phyloP scores from a whole-genome alignment of 2,329 filamentous ascomycete species.

The Neofusicoccum laricinum region DNA sequence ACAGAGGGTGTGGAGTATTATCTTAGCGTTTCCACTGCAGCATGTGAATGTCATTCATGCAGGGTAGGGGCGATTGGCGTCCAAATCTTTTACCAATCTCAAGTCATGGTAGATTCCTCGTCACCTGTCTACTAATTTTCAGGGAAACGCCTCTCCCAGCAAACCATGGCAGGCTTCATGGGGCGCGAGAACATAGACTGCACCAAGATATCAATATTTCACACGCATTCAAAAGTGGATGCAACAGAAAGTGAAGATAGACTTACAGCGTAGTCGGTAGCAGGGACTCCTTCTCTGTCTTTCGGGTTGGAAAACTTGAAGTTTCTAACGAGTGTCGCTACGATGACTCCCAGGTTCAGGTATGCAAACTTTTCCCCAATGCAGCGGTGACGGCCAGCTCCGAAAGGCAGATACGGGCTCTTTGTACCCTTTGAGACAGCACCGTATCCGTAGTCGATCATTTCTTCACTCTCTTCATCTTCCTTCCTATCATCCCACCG shows the following conservation, averaged over 20 bases:
- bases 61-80: too few species aligned
- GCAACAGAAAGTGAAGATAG: too few species aligned
- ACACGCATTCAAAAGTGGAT: too few species aligned
- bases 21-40: neutral
- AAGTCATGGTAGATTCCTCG: too few species aligned
- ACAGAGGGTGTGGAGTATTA: too few species aligned
- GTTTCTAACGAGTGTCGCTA: constrained; percentile 66
- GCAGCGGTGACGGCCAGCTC: constrained; percentile 82
- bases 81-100: too few species aligned
- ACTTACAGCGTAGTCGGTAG: constrained; percentile 55
- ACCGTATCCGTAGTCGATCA: constrained; percentile 85
- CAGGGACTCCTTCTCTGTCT: constrained; percentile 61
- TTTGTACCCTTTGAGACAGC: constrained; percentile 79
- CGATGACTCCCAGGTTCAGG: constrained; percentile 78
- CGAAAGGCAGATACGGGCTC: constrained; percentile 86
- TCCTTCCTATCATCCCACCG: constrained; percentile 70
- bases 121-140: neutral
- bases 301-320: constrained; percentile 74
- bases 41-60: neutral
- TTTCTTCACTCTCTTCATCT: constrained; percentile 59
- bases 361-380: constrained; percentile 94
- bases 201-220: neutral
- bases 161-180: neutral
- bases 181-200: constrained; percentile 5
- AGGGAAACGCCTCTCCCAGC: neutral